These are phyloP conservation scores for Vararia minispora DNA, from an alignment of 768 basidiomycete species.

Conservation along the genomic window DNA sequence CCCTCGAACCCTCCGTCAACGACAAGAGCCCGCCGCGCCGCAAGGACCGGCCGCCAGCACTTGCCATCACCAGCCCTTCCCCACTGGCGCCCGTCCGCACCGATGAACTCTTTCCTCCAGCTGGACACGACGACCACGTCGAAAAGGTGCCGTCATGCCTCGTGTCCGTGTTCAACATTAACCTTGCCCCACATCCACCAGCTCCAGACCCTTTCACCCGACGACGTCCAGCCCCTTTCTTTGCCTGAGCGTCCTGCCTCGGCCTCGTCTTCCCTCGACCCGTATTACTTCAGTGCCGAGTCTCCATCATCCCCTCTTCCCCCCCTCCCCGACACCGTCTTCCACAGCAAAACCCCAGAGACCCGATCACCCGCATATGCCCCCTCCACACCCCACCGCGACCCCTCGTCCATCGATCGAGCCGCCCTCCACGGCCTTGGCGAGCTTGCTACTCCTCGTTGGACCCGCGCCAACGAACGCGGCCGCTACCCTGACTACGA, in stretches of 20 bases:
- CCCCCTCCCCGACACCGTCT: conserved; percentile 24
- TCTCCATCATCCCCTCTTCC: conserved; percentile 58
- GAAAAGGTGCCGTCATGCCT: conserved; percentile 5
- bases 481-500: conserved; percentile 22
- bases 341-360: conserved; percentile 52
- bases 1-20: conserved; percentile 28
- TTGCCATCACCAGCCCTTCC: conserved; percentile 33
- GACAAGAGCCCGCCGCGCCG: conserved; percentile 29
- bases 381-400: conserved; percentile 61
- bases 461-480: conserved; percentile 51
- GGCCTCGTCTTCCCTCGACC: conserved; percentile 73
- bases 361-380: conserved; percentile 31
- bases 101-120: conserved; percentile 22
- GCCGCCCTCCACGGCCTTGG: conserved; percentile 87
- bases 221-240: conserved; percentile 24
- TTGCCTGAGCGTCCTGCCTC: conserved; percentile 55
- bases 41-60: conserved; percentile 41
- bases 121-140: conserved; percentile 9
- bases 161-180: conserved; percentile 1
- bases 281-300: conserved; percentile 74
- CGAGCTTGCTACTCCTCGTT: conserved; percentile 93
- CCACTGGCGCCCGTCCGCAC: conserved; percentile 24
- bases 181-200: conserved; percentile 23
- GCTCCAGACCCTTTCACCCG: conserved; percentile 35
- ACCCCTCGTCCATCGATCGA: conserved; percentile 77